Base-by-base conservation (phyloP, 2,329 filamentous ascomycete species). In the Clarireedia monteithiana region DNA sequence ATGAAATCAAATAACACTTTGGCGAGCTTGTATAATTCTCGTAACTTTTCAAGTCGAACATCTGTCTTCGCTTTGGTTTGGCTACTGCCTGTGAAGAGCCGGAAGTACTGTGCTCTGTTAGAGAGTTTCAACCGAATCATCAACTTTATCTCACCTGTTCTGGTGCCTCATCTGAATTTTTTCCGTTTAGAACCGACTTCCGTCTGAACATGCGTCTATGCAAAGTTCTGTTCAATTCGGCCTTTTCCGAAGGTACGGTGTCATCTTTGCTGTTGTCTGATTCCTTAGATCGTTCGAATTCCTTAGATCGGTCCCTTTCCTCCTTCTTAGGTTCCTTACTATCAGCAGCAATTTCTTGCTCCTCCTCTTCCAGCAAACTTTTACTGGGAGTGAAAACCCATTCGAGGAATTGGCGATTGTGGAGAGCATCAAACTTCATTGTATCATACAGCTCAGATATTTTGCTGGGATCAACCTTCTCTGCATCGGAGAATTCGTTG, bases 1-100 rank as follows among this genome's bases (percentile, higher is more conserved):
- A 99, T 95, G 70, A 96, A 99, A 72, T 99, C 94, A 67, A 99
- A 99, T 14, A 99, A 75, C 12, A 97, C 86, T 73, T 99, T 99
- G 56, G 90, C 89, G 48, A 96, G 78, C 64, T 89, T 89, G 73
- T 97, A 99, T 55, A 99, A 77, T 71, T 99, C 91, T 60, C 94
- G 85, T 45, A 99, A 78, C 59, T 94, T 94, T 63, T 91, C 87
- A 12, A 97, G 85, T 5, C 91, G 83, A 30, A 84, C 86, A 67
- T 97, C 92, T 15, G 86, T 81, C 74, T 95, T 95, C 14, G 85
- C 82, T 68, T 89, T 89, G 7, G 82, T 83, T 59, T 87, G 81
- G 53, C 80, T 84, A 51, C 84, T 85, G 39, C 91, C 89, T 58
- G 85, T 88, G 71, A 91, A 94, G 2, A 97, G 83, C 62, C 91